Evolutionary conservation across 768 basidiomycete species (phyloP).

Genomic region (Cytidiella melzeri): DNA sequence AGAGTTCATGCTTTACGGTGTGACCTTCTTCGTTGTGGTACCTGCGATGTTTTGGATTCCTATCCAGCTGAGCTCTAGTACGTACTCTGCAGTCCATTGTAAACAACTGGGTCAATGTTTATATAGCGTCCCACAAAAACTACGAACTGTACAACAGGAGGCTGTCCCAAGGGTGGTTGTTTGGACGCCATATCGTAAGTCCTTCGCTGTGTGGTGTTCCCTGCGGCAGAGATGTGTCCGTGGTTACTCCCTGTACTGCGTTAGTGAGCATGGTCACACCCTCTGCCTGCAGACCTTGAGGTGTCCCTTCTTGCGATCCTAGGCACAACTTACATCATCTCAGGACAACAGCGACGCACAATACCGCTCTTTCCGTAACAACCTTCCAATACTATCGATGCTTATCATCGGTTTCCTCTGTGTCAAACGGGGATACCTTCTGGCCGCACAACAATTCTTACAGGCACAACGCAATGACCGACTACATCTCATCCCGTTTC

Average conservation of each 20-base stretch:
- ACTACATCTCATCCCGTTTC: constrained; percentile 47
- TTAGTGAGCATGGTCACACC: background rate
- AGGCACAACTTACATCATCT: background rate
- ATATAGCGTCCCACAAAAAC: constrained; percentile 67
- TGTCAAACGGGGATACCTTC: constrained; percentile 43
- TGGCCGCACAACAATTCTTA: background rate
- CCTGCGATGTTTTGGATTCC: constrained; percentile 77
- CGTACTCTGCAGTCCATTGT: constrained; percentile 27
- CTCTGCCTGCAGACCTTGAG: background rate
- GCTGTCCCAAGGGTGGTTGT: constrained; percentile 76
- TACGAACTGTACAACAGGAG: constrained; percentile 51
- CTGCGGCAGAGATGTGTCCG: no score
- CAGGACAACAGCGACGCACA: constrained; percentile 93
- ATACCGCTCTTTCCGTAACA: constrained; percentile 82
- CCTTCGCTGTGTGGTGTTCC: no score
- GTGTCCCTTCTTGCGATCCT: no score
- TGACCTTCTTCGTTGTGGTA: constrained; percentile 53
- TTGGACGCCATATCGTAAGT: constrained; percentile 72
- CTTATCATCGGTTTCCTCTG: constrained; percentile 50
- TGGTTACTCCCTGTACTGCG: background rate
- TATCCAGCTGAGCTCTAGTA: constrained; percentile 65
- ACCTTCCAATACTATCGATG: constrained; percentile 56
- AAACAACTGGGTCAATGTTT: background rate
- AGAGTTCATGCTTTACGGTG: constrained; percentile 77
- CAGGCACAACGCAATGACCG: constrained; percentile 9